Evolutionary conservation across 1,284 basidiomycete species (phyloP), one percentile per base, ranked within the genome.

Genomic region (Rhodotorula mucilaginosa): DNA sequence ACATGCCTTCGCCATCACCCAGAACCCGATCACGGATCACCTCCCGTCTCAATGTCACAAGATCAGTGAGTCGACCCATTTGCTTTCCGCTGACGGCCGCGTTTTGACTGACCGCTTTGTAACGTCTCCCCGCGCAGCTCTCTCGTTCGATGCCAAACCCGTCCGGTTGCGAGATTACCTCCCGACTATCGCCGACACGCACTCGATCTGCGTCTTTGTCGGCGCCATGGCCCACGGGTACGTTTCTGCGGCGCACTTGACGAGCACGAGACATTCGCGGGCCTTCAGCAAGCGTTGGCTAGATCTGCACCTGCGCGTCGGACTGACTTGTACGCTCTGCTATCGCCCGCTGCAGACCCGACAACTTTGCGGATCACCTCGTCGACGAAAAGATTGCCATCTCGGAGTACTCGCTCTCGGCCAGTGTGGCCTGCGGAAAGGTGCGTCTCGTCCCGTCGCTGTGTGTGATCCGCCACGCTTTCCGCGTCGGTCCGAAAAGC

Each of bases 381-480:
- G 92, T 97, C 0, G 96, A 99, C 80, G 91, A 97, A 82, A 99
- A 99, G 84, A 95, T 99, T 79, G 88, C 91, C 73, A 94, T 99
- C 82, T 94, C 91, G 79, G 90, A 97, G 78, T 99, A 97, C 82
- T 88, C 91, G 10, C 84, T 99, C 61, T 96, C 93, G 79, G 96
- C 97, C 12, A 72, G 79, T 74, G 81, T 97, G 49, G 96, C 96
- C 19, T 99, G 96, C 80, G 96, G 96, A 74, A 95, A 95, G 86
- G 92, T 93, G 76, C 71, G 88, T 81, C 12, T 31, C 34, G 19
- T 46, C 46, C 39, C 39, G 39, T 10, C 39, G 39, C 39, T 44
- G 10, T 13, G 6, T 44, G 39, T 44, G 16, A 19, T 73, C 31
- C 10, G 26, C 26, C 13, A n/a, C 52, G n/a, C 21, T 31, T 7